Conservation (phyloP, 2,329 filamentous ascomycete genomes). For the Grosmannia huntii region DNA sequence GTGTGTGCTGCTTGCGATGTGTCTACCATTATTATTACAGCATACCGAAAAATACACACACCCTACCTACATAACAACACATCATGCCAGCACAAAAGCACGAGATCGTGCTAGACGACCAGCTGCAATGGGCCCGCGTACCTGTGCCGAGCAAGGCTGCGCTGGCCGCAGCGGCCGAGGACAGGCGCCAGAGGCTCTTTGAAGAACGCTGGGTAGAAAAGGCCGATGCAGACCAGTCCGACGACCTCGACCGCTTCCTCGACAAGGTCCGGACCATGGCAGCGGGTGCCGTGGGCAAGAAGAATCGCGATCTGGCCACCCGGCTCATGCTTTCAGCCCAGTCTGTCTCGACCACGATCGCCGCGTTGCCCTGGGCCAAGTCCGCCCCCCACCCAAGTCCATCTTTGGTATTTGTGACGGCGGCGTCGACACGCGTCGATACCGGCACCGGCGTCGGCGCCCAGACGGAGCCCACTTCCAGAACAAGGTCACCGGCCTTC, state of each 20-base stretch:
- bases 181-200: background rate
- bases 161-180: background rate
- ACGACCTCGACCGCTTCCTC: constrained; percentile 6
- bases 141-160: background rate
- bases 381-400: constrained; percentile 6
- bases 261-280: background rate
- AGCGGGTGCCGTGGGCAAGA: background rate
- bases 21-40: background rate
- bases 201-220: constrained; percentile 4
- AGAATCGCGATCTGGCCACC: background rate
- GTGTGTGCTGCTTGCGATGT: background rate
- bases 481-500: background rate
- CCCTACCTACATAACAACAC: constrained; percentile 33
- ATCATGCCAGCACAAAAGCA: background rate
- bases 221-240: background rate
- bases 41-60: background rate
- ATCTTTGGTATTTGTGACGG: constrained; percentile 5
- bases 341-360: constrained; percentile 11
- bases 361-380: constrained; percentile 8
- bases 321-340: background rate
- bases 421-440: constrained; percentile 3
- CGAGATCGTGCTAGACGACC: constrained; percentile 5
- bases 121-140: background rate
- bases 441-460: constrained; percentile 1
- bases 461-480: background rate